Evolutionary conservation across 495 filamentous ascomycete genomes (phyloP).

Genomic region (Jackrogersella minutella): DNA sequence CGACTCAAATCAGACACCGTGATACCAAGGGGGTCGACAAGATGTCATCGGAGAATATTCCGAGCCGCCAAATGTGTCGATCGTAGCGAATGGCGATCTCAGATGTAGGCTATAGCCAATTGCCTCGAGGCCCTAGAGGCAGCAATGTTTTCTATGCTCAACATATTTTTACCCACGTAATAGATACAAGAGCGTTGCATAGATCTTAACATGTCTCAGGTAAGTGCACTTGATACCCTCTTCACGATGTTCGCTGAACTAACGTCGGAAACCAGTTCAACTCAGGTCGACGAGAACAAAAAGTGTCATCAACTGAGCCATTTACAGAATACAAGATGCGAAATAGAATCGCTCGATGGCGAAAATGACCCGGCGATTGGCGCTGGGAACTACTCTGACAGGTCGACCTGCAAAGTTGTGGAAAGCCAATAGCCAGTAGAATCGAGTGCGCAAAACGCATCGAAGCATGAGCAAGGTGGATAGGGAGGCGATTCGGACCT

Average conservation of each 20-base stretch:
- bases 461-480: conserved; percentile 4
- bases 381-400: conserved; percentile 6
- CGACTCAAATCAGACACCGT: conserved; percentile 4
- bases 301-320: background rate
- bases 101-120: conserved; percentile 15
- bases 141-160: conserved; percentile 21
- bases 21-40: conserved; percentile 9
- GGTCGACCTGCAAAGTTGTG: conserved; percentile 1
- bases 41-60: conserved; percentile 26
- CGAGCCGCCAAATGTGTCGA: conserved; percentile 15
- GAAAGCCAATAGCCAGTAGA: conserved; percentile 28
- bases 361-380: conserved; percentile 28
- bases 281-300: background rate
- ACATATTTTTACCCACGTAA: conserved; percentile 17
- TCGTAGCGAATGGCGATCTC: conserved; percentile 7
- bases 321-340: conserved; percentile 1
- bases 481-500: conserved; percentile 25
- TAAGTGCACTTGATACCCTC: conserved; percentile 5
- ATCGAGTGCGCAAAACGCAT: conserved; percentile 23
- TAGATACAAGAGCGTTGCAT: background rate
- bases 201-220: background rate
- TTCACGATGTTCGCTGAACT: conserved; percentile 15
- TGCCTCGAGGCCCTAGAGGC: background rate
- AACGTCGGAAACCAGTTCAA: background rate
- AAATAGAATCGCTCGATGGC: conserved; percentile 9